These are phyloP conservation scores for Westerdykella ornata DNA, from an alignment of 2,329 filamentous ascomycete genomes.

Conservation along the genomic window DNA sequence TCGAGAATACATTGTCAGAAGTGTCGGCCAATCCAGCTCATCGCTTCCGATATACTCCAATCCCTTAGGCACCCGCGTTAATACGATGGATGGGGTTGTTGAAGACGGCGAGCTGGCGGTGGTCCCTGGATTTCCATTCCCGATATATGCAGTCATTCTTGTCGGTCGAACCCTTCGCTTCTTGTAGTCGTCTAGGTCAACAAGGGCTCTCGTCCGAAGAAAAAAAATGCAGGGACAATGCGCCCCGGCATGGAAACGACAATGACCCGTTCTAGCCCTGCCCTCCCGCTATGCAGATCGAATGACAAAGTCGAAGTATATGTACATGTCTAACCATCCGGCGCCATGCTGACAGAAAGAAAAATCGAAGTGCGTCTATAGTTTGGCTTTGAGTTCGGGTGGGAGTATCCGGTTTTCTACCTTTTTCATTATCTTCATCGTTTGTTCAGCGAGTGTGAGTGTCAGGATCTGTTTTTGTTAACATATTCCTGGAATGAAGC, in stretches of 20 bases:
- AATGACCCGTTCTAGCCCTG: background rate
- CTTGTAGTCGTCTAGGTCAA: too few species aligned
- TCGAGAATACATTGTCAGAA: too few species aligned
- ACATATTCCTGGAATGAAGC: constrained; percentile 8
- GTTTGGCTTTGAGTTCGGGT: constrained; percentile 41
- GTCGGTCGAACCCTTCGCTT: too few species aligned
- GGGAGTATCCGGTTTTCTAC: constrained; percentile 59
- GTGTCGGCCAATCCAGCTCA: too few species aligned
- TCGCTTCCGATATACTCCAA: too few species aligned
- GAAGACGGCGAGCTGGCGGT: too few species aligned
- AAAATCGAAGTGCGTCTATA: constrained; percentile 31
- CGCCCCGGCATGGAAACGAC: too few species aligned
- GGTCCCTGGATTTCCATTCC: too few species aligned
- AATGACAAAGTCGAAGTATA: background rate
- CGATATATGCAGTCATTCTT: too few species aligned
- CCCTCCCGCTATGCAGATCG: background rate
- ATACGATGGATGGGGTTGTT: too few species aligned
- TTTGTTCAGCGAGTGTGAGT: constrained; percentile 89
- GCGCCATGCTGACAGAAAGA: background rate
- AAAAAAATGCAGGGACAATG: background rate
- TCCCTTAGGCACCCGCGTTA: too few species aligned
- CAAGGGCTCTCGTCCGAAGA: too few species aligned
- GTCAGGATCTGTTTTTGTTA: constrained; percentile 62
- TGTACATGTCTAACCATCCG: background rate
- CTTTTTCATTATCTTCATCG: constrained; percentile 81